Evolutionary conservation across 768 basidiomycete genomes (phyloP).

Genomic region (Rhodotorula paludigena): DNA sequence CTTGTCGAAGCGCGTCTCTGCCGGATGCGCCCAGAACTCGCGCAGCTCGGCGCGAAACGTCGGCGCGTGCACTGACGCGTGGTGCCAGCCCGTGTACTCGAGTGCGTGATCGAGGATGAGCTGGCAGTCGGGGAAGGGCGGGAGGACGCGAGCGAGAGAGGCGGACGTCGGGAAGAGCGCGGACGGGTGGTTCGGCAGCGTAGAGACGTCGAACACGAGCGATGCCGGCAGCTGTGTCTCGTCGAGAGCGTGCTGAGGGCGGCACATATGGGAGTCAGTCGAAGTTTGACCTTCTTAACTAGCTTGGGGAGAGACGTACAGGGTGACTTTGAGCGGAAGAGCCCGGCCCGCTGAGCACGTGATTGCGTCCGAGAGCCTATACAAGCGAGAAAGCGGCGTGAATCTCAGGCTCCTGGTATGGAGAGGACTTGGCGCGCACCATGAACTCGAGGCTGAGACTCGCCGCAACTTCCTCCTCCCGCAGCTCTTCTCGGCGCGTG

Average conservation of each 20-base stretch:
- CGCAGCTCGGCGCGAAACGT: slow-evolving; percentile 10
- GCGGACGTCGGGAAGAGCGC: background rate
- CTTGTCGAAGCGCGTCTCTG: background rate
- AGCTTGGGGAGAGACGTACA: background rate
- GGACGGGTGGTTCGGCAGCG: background rate
- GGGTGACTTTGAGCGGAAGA: background rate
- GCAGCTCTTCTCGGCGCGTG: slow-evolving; percentile 2
- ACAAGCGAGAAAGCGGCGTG: background rate
- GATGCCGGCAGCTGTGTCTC: background rate
- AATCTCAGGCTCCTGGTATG: background rate
- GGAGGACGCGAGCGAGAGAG: slow-evolving; percentile 9
- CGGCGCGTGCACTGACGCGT: slow-evolving; percentile 7
- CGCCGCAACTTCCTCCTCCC: slow-evolving; percentile 19
- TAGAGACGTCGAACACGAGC: background rate
- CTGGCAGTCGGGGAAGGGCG: background rate
- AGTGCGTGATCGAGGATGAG: slow-evolving; percentile 5
- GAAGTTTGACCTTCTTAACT: background rate
- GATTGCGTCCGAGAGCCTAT: slow-evolving; percentile 9
- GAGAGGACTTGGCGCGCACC: background rate
- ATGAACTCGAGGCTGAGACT: slow-evolving; percentile 9
- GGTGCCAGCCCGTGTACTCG: slow-evolving; percentile 3
- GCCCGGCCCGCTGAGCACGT: background rate
- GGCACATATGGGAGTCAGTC: background rate
- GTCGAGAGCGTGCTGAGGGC: background rate
- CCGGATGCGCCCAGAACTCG: background rate